Evolutionary conservation across 768 basidiomycete species (phyloP).

Genomic region (Hericium rajendrae): DNA sequence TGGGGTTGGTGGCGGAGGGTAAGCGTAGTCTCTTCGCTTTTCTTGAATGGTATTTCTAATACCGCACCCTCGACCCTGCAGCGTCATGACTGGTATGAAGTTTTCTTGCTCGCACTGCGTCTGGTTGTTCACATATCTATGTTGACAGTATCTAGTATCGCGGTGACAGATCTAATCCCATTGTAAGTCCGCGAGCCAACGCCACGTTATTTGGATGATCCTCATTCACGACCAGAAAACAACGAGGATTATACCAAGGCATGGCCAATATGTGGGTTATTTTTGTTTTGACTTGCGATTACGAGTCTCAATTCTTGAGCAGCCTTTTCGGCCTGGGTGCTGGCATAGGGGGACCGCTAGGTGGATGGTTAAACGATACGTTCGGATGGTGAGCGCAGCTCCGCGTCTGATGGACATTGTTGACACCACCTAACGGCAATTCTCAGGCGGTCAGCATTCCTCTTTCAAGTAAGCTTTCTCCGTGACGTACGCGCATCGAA

Average conservation of each 20-base stretch:
- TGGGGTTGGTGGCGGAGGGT: slow-evolving; percentile 91
- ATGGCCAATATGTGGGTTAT: slow-evolving; percentile 71
- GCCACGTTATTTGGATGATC: neutral
- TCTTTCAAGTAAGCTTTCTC: slow-evolving; percentile 54
- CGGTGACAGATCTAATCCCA: slow-evolving; percentile 83
- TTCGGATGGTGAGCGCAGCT: slow-evolving; percentile 59
- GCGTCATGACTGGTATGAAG: slow-evolving; percentile 71
- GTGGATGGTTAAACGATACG: slow-evolving; percentile 77
- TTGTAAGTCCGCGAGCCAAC: slow-evolving; percentile 39
- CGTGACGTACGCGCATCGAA: neutral
- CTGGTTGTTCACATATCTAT: slow-evolving; percentile 8
- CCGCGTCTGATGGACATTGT: neutral
- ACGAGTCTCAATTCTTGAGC: neutral
- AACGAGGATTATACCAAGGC: slow-evolving; percentile 87
- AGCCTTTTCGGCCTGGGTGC: slow-evolving; percentile 82
- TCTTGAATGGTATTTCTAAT: neutral
- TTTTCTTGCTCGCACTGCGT: slow-evolving; percentile 13
- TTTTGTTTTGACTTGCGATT: too few relatives aligned
- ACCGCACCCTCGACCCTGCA: slow-evolving; percentile 21
- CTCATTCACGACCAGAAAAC: slow-evolving; percentile 40
- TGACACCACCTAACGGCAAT: slow-evolving; percentile 5
- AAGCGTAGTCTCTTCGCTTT: slow-evolving; percentile 24
- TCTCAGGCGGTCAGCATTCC: slow-evolving; percentile 75
- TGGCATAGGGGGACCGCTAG: slow-evolving; percentile 69
- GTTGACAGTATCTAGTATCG: slow-evolving; percentile 63